Conservation (phyloP, 1,284 basidiomycete species). For the Schizophyllum commune region DNA sequence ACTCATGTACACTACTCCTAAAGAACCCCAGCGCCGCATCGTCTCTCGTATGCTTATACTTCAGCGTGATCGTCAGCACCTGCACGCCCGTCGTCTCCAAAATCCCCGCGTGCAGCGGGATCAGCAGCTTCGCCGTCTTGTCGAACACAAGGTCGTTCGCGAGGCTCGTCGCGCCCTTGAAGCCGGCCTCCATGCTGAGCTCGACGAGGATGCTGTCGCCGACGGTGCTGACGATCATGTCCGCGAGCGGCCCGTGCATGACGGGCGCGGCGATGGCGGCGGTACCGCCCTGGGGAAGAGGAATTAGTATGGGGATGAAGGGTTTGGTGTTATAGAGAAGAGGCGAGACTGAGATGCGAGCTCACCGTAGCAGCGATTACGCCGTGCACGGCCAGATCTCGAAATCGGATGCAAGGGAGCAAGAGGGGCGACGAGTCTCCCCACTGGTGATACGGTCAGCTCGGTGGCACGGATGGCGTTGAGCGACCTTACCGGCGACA, state of each 20-base stretch:
- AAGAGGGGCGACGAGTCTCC: constrained; percentile 57
- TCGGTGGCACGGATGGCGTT: not conserved
- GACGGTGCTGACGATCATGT: constrained; percentile 34
- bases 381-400: constrained; percentile 54
- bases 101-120: constrained; percentile 43
- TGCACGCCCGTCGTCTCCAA: constrained; percentile 48
- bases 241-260: constrained; percentile 48
- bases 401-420: constrained; percentile 58
- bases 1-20: constrained; percentile 51
- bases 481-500: constrained; percentile 43
- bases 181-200: constrained; percentile 44
- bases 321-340: not conserved
- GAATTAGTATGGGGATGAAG: not conserved
- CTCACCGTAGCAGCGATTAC: constrained; percentile 53
- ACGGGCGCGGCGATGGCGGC: constrained; percentile 48
- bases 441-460: constrained; percentile 33
- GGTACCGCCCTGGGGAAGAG: constrained; percentile 40
- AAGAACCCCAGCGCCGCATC: constrained; percentile 58
- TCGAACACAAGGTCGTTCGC: constrained; percentile 50
- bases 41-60: constrained; percentile 49
- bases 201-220: constrained; percentile 52
- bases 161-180: constrained; percentile 40
- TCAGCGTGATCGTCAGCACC: constrained; percentile 49
- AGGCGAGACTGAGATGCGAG: constrained; percentile 2
- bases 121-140: constrained; percentile 37